phyloP scores from a whole-genome alignment of 2,329 filamentous ascomycete species.

The Venturiaceae sp. region DNA sequence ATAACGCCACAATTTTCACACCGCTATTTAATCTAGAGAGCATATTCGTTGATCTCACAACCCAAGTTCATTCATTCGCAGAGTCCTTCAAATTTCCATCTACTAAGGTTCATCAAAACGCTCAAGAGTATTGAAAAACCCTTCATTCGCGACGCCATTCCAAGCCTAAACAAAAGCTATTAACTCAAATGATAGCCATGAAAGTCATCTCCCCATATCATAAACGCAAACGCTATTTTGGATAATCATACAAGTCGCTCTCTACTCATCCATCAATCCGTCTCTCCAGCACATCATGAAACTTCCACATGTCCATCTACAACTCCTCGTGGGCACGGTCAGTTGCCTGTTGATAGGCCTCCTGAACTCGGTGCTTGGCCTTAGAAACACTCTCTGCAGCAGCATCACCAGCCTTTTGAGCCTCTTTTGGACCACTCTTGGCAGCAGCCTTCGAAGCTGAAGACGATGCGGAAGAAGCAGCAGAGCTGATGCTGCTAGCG shows the following conservation, averaged over 20 bases:
- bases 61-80: too few species aligned
- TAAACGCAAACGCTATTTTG: neutral
- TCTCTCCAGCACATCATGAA: neutral
- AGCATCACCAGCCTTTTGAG: constrained; percentile 20
- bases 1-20: too few species aligned
- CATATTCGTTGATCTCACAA: too few species aligned
- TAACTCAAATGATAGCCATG: too few species aligned
- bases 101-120: too few species aligned
- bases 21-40: too few species aligned
- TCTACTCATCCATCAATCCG: neutral
- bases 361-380: constrained; percentile 13
- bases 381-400: constrained; percentile 20
- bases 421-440: neutral
- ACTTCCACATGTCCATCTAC: constrained; percentile 17
- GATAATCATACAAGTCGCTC: neutral
- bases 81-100: too few species aligned
- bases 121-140: too few species aligned
- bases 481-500: constrained; percentile 21
- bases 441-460: constrained; percentile 17
- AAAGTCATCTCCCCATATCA: too few species aligned
- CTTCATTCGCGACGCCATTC: too few species aligned
- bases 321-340: constrained; percentile 34
- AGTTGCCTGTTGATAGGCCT: constrained; percentile 20
- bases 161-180: too few species aligned
- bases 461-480: constrained; percentile 20